Evolutionary conservation across 1,284 basidiomycete species (phyloP), one percentile per base, ranked within the genome.

Genomic region (Inonotus obliquus): DNA sequence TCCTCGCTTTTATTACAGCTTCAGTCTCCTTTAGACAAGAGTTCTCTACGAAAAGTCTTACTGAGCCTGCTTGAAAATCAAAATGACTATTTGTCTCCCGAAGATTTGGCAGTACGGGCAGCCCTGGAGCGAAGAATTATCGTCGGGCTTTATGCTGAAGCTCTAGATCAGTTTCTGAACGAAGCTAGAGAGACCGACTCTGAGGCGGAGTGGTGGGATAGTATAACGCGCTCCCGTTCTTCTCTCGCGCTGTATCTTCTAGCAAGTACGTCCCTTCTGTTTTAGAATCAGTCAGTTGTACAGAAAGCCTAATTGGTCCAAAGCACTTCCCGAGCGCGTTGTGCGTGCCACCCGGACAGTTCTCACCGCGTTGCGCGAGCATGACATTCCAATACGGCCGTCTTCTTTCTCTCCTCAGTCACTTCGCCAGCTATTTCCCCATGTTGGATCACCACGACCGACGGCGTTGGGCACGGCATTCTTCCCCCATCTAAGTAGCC

Each of bases 191-290:
- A 83, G 47, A 81, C 82, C 6, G 89, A 92, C 67, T 73, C 77
- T 4, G 89, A 91, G 66, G 82, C 85, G 10, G 84, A 90, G 60
- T 92, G 88, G 88, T 92, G 90, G 89, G 76, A 78, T 19, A 83
- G 86, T 56, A 69, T 87, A 51, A 84, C 82, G 63, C 76, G 81
- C 38, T 89, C 88, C 0, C 69, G 72, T 41, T 64, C 70, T 53
- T 79, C 75, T 38, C 74, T 83, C 7, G 76, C 77, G 11, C 76
- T 79, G 70, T 88, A 87, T 70, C 74, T 91, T 29, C 63, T 91
- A 3, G 85, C 89, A 75, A 89, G 89, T 91, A 68, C 63, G 80
- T 75, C n/a, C 6, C 1, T 3, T 47, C 27, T 11, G 25, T 52
- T n/a, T 48, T 45, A 59, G 23, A n/a, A n/a, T 32, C n/a, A 29